Evolutionary conservation across 768 basidiomycete genomes (phyloP).

Genomic region (Pholiota molesta): DNA sequence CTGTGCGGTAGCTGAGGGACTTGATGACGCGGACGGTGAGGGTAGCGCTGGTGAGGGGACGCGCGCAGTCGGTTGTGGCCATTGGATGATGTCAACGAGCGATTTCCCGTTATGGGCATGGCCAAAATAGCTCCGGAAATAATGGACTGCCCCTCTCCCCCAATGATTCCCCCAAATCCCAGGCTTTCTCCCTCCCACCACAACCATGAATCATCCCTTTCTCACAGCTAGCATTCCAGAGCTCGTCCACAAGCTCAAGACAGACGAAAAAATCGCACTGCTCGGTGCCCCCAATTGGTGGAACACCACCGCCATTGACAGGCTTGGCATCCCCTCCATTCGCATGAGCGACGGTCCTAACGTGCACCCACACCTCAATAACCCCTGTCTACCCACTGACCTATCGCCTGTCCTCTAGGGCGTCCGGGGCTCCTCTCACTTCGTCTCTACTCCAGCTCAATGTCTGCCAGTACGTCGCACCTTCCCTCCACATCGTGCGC

Average conservation of each 20-base stretch:
- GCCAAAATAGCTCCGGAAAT: conserved; percentile 1
- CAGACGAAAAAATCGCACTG: conserved; percentile 66
- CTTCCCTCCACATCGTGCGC: conserved; percentile 2
- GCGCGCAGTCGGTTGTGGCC: conserved; percentile 58
- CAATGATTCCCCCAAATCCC: not conserved
- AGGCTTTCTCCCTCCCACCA: conserved; percentile 25
- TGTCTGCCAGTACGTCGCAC: conserved; percentile 57
- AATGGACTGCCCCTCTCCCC: not conserved
- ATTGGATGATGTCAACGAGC: conserved; percentile 12
- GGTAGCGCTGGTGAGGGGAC: conserved; percentile 76
- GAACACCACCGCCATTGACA: conserved; percentile 61
- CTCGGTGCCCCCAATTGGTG: conserved; percentile 72
- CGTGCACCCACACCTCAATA: conserved; percentile 28
- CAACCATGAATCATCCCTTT: conserved; percentile 44
- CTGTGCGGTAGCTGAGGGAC: conserved; percentile 90
- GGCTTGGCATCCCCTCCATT: conserved; percentile 65
- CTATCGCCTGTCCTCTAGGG: conserved; percentile 41
- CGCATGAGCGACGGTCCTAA: conserved; percentile 78
- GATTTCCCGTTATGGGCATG: not conserved
- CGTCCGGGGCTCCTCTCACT: conserved; percentile 68
- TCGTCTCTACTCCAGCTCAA: conserved; percentile 64
- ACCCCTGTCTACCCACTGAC: not conserved
- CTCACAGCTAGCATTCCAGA: conserved; percentile 53
- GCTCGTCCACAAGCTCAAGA: conserved; percentile 56
- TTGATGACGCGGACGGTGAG: conserved; percentile 94